Evolutionary conservation across 169 alveolate species (phyloP).

Genomic region (Plasmodium billcollinsi): DNA sequence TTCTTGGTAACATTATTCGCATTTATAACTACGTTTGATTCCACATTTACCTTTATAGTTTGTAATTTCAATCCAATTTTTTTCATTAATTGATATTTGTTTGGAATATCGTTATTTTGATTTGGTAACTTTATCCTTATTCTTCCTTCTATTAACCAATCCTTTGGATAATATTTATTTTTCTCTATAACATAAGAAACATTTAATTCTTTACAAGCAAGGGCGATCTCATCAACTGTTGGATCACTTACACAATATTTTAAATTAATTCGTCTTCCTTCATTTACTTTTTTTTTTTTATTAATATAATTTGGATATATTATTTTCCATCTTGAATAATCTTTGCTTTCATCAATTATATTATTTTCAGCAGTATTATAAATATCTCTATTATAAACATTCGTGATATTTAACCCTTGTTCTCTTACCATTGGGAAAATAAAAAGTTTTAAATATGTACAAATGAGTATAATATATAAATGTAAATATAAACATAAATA

Average conservation of each 20-base stretch:
- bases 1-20: conserved; percentile 12
- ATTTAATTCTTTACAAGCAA: conserved; percentile 83
- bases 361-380: conserved; percentile 8
- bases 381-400: conserved; percentile 5
- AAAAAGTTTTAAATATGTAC: too few species aligned
- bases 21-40: conserved; percentile 9
- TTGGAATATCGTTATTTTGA: conserved; percentile 7
- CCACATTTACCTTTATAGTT: conserved; percentile 53
- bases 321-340: conserved; percentile 77
- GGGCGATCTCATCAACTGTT: conserved; percentile 81
- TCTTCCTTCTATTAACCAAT: conserved; percentile 83
- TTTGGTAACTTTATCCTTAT: conserved; percentile 78
- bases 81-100: conserved; percentile 56
- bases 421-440: too few species aligned
- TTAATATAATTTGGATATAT: conserved; percentile 85
- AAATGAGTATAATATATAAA: too few species aligned
- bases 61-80: conserved; percentile 53
- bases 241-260: conserved; percentile 82
- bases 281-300: conserved; percentile 81
- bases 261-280: conserved; percentile 82
- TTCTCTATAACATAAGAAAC: conserved; percentile 80
- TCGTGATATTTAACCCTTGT: background rate
- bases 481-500: too few species aligned
- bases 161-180: conserved; percentile 83
- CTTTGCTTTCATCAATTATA: conserved; percentile 15